phyloP scores from a whole-genome alignment of 306 rosid species.

The Acmispon strigosus region DNA sequence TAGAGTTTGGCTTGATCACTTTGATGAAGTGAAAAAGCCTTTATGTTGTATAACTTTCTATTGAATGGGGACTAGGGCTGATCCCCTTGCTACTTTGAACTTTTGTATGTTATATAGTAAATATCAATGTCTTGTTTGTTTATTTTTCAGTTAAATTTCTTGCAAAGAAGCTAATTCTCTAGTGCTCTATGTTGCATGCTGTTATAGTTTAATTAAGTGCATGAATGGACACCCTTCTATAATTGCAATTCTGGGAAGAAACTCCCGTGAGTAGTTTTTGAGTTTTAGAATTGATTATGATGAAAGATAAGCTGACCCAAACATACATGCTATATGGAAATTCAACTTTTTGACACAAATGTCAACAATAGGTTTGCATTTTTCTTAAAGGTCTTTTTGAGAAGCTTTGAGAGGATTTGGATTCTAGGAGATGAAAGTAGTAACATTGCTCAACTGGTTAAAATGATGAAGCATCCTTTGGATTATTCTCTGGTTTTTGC shows the following conservation, averaged over 20 bases:
- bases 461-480: constrained; percentile 8
- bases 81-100: constrained; percentile 41
- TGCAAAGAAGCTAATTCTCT: background rate
- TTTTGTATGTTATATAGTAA: constrained; percentile 37
- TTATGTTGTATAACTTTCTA: constrained; percentile 42
- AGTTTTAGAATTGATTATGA: too few relatives aligned
- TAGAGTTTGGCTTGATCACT: constrained; percentile 28
- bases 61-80: constrained; percentile 32
- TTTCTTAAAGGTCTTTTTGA: background rate
- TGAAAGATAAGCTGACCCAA: too few relatives aligned
- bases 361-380: background rate
- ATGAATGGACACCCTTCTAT: too few relatives aligned
- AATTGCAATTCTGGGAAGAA: too few relatives aligned
- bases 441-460: background rate
- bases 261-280: too few relatives aligned
- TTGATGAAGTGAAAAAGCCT: constrained; percentile 35
- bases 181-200: background rate
- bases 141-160: background rate
- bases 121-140: constrained; percentile 39
- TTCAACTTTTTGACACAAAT: background rate
- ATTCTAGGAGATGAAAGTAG: background rate
- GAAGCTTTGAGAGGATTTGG: too few relatives aligned
- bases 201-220: background rate
- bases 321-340: too few relatives aligned
- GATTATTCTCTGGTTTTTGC: background rate